Evolutionary conservation across 2,329 filamentous ascomycete genomes (phyloP).

Genomic region (Parafenestella ontariensis): DNA sequence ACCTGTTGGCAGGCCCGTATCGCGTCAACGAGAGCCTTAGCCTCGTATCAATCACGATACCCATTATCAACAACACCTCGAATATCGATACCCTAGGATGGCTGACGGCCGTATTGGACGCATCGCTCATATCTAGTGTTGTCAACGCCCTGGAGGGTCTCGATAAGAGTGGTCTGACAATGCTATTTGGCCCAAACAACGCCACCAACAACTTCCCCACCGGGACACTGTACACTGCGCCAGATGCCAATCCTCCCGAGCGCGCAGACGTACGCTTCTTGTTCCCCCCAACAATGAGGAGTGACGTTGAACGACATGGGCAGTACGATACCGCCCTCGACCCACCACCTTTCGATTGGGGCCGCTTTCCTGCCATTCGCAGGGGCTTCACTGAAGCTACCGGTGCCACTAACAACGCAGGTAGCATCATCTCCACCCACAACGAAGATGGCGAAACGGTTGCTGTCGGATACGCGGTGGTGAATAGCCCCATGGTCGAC

Average conservation of each 20-base stretch:
- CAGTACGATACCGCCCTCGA: constrained; percentile 33
- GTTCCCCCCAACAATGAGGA: constrained; percentile 41
- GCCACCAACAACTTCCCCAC: constrained; percentile 64
- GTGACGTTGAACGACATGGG: constrained; percentile 29
- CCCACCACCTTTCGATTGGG: constrained; percentile 62
- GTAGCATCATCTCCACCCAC: constrained; percentile 69
- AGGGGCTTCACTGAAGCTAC: constrained; percentile 62
- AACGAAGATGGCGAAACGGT: constrained; percentile 77
- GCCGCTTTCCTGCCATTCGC: constrained; percentile 68
- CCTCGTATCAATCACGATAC: constrained; percentile 80
- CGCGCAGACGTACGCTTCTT: constrained; percentile 41
- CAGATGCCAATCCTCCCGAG: constrained; percentile 26
- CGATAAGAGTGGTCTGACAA: constrained; percentile 70
- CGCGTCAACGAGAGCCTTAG: constrained; percentile 75
- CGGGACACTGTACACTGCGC: constrained; percentile 40
- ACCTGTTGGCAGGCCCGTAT: constrained; percentile 79
- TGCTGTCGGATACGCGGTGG: constrained; percentile 80
- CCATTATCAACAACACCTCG: constrained; percentile 73
- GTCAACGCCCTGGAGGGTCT: constrained; percentile 72
- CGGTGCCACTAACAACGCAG: constrained; percentile 68
- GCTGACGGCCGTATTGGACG: constrained; percentile 80
- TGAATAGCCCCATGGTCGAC: constrained; percentile 71
- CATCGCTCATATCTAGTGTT: constrained; percentile 68
- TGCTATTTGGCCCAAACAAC: constrained; percentile 73
- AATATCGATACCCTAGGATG: constrained; percentile 75